Evolutionary conservation across 768 basidiomycete species (phyloP), one percentile per base, ranked within the genome.

Genomic region (Termitomyces sp.): DNA sequence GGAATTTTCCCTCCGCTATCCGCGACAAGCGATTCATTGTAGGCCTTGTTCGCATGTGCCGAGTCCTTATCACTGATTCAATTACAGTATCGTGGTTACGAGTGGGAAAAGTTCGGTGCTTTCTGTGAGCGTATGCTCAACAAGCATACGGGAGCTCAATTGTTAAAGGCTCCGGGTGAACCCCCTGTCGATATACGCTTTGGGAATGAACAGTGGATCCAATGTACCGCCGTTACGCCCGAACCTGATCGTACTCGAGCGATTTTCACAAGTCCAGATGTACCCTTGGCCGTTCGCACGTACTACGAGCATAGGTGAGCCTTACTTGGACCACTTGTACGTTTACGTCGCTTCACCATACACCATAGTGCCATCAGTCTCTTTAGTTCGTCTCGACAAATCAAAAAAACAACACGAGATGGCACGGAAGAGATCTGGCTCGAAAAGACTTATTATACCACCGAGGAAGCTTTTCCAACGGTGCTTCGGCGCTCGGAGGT

Each of bases 11-110:
- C 0, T 82, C 76, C 20, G 91, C 91, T 18, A 83, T 96, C 43
- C 83, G 88, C 57, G 86, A 89, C 66, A 96, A 95, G 71, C 91
- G 94, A 59, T 98, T 95, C 74, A 87, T 96, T 61, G 93, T 95
- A 72, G 61, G 82, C 78, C 30, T 14, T 44, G 78, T 76, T 32
- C 16, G 32, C 49, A 49, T 33, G 20, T 38, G 44, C 33, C 14
- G 30, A n/a, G 32, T 26, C 61, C 12, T 40, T 40, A 53, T 55
- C 33, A 50, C 51, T 53, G 40, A 64, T 55, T 61, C 53, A 43
- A 51, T 48, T 49, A 32, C 56, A 94, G 92, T 95, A 95, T 71
- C 92, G 96, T 48, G 96, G 95, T 1, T 91, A 87, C 67, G 93
- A 94, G 67, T 94, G 91, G 93, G 95, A 98, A 74, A 95, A 92